Base-by-base conservation (phyloP, 345 rosid species). In the Anacardium occidentale region DNA sequence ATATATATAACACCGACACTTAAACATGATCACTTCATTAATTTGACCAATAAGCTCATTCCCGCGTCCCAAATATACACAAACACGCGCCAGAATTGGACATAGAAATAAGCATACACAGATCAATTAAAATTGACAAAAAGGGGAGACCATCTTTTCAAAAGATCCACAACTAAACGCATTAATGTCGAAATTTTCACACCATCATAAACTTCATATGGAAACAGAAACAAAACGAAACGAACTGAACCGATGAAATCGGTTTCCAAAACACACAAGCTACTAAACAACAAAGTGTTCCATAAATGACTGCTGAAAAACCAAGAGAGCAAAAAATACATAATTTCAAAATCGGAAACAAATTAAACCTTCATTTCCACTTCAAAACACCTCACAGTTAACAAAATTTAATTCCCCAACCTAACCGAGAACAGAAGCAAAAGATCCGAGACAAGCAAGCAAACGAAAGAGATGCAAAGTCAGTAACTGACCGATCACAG, bases 401-500 rank as follows among this genome's bases (percentile, higher is more conserved):
- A 25, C 21, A 42, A 42, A 47, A 63, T 57, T 40, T 53, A 44
- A 62, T 32, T 40, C 29, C 20, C 4, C 14, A 64, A 24, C 51
- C 13, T 62, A 22, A 73, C 17, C 20, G 54, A 62, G 7, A 62
- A 26, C 40, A 26, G 60, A 52, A 44, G 34, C 81, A 70, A 67
- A 73, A 70, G 74, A 80, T 65, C 55, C 20, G 53, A 29, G 20
- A 47, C 48, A 50, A 75, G 42, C 13, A 34, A 64, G 14, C 26
- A 37, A 63, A 69, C 10, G 18, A 15, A 34, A 10, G 40, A 71
- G 53, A 15, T 4, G 63, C 7, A 40, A 62, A 75, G 68, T 48
- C 50, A 70, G 82, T 80, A 73, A 80, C 87, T 48, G 20, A 47
- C 55, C 69, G 73, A 78, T 78, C 72, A 50, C 56, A 48, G 53